Evolutionary conservation across 2,329 filamentous ascomycete genomes (phyloP).

Genomic region (Venturia pyrina): DNA sequence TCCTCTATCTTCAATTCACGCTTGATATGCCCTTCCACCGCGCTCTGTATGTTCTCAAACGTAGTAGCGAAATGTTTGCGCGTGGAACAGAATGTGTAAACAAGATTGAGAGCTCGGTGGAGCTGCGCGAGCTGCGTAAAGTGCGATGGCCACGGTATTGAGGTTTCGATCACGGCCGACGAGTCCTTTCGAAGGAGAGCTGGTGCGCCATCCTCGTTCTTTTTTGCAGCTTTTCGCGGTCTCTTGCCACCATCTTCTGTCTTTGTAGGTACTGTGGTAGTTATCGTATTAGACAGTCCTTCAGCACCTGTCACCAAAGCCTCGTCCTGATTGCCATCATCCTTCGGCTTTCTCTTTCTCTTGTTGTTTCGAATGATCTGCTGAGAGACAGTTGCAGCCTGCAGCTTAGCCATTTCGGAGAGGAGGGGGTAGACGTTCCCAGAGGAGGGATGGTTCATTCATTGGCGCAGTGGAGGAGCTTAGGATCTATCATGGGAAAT

Average conservation of each 20-base stretch:
- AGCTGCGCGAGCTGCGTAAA: slow-evolving; percentile 66
- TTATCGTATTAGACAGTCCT: not conserved
- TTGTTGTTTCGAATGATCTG: slow-evolving; percentile 34
- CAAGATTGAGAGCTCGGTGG: slow-evolving; percentile 78
- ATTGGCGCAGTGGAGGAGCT: not conserved
- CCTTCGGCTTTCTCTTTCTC: slow-evolving; percentile 27
- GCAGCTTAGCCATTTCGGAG: slow-evolving; percentile 18
- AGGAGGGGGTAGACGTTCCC: not conserved
- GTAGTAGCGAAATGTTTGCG: slow-evolving; percentile 88
- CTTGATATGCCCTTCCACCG: slow-evolving; percentile 76
- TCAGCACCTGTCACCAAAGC: slow-evolving; percentile 14
- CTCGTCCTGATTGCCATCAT: slow-evolving; percentile 16
- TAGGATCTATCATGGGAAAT: not conserved
- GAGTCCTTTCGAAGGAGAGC: slow-evolving; percentile 33
- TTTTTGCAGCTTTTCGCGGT: slow-evolving; percentile 35
- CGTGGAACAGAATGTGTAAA: slow-evolving; percentile 91
- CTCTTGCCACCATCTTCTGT: slow-evolving; percentile 47
- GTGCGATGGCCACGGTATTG: slow-evolving; percentile 60
- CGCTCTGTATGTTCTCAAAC: slow-evolving; percentile 73
- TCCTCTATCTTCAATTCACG: slow-evolving; percentile 62
- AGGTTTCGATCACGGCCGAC: slow-evolving; percentile 37
- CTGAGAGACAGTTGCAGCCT: slow-evolving; percentile 35
- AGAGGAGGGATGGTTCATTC: not conserved
- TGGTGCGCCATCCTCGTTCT: slow-evolving; percentile 25
- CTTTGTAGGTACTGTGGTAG: slow-evolving; percentile 39